phyloP scores from a whole-genome alignment of 352 stramenopile genomes.

The Phytophthora citrophthora region DNA sequence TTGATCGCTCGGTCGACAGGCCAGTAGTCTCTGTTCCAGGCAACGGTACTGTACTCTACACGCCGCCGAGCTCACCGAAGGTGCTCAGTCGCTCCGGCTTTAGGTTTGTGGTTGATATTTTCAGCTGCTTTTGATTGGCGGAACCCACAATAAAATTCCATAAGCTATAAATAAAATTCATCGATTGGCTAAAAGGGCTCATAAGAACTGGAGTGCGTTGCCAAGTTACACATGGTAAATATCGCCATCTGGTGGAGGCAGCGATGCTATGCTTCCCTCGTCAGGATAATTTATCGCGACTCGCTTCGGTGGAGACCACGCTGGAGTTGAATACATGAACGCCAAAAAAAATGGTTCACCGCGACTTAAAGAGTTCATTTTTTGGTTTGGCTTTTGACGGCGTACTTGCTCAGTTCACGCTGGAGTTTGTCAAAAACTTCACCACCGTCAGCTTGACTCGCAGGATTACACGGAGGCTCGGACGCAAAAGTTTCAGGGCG shows the following conservation, averaged over 20 bases:
- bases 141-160: background rate
- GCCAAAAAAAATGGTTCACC: background rate
- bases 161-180: slow-evolving; percentile 15
- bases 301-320: slow-evolving; percentile 4
- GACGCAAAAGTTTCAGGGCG: slow-evolving; percentile 14
- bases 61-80: background rate
- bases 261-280: slow-evolving; percentile 9
- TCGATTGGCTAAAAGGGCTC: slow-evolving; percentile 19
- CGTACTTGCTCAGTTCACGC: slow-evolving; percentile 4
- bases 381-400: background rate
- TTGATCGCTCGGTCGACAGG: slow-evolving; percentile 26
- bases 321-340: slow-evolving; percentile 1
- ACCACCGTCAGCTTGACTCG: background rate
- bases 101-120: slow-evolving; percentile 22
- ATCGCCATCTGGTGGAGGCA: slow-evolving; percentile 18
- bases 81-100: slow-evolving; percentile 20
- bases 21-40: background rate
- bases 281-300: slow-evolving; percentile 9
- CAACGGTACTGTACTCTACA: slow-evolving; percentile 12
- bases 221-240: slow-evolving; percentile 28
- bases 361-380: background rate
- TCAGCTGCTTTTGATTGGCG: slow-evolving; percentile 12
- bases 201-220: slow-evolving; percentile 23
- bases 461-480: slow-evolving; percentile 4
- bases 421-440: background rate